A percentile compares a stretch with the other conserved stretches of the same genome.
phyloP scores from a whole-genome alignment of 2,329 filamentous ascomycete species.

The Colletotrichum tanaceti region DNA sequence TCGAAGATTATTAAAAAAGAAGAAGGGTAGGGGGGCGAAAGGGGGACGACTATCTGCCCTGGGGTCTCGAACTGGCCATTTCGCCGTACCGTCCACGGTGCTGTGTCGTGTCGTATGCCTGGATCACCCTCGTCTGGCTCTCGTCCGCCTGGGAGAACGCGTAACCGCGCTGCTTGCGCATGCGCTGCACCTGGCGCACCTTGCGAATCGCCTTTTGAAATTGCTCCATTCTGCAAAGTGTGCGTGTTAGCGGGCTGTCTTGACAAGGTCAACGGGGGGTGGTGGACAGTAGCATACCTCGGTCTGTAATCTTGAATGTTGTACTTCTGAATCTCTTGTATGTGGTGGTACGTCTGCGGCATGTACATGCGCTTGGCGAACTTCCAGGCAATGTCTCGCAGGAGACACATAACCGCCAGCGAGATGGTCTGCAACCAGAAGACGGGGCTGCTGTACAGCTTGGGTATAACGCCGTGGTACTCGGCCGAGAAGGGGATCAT shows the following conservation, averaged over 20 bases:
- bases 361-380: slow-evolving; percentile 98
- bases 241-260: slow-evolving; percentile 36
- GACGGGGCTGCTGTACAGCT: slow-evolving; percentile 81
- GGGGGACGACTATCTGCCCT: slow-evolving; percentile 25
- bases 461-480: slow-evolving; percentile 85
- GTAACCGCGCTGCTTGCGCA: slow-evolving; percentile 99
- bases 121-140: slow-evolving; percentile 91
- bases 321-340: slow-evolving; percentile 99
- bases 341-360: slow-evolving; percentile 95
- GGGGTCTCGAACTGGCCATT: slow-evolving; percentile 73
- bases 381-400: slow-evolving; percentile 95
- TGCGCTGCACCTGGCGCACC: slow-evolving; percentile 96
- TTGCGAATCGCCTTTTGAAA: slow-evolving; percentile 99
- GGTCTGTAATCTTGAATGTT: slow-evolving; percentile 99
- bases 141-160: slow-evolving; percentile 98
- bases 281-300: slow-evolving; percentile 67
- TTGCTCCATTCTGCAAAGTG: slow-evolving; percentile 84
- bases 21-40: background rate
- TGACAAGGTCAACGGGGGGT: background rate
- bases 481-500: slow-evolving; percentile 84
- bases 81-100: slow-evolving; percentile 93
- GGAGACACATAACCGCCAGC: slow-evolving; percentile 82
- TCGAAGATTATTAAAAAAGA: background rate
- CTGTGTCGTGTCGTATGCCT: slow-evolving; percentile 97
- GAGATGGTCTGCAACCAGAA: slow-evolving; percentile 94